These are phyloP conservation scores for Cornus florida DNA, from an alignment of 148 eudicot species.

Conservation along the genomic window DNA sequence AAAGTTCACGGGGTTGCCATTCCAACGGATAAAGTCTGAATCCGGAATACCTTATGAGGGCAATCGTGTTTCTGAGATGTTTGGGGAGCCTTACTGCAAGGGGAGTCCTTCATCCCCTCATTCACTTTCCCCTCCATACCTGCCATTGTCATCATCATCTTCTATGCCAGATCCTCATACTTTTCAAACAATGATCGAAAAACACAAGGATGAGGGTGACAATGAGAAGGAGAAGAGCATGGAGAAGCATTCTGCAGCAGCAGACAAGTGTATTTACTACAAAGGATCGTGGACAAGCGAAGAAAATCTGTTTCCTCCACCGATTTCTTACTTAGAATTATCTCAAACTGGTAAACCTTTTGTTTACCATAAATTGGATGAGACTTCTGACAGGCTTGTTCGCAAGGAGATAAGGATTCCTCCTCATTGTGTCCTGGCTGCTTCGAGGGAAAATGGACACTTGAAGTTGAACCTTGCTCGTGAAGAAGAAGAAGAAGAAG, in stretches of 20 bases:
- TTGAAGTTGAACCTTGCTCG: not conserved
- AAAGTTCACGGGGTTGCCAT: not conserved
- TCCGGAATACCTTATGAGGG: not conserved
- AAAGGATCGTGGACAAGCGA: not conserved
- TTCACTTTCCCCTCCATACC: not conserved
- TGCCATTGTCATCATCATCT: not conserved
- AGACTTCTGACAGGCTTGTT: not conserved
- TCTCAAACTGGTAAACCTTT: constrained; percentile 1
- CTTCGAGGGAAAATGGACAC: not conserved
- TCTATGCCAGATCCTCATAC: not conserved
- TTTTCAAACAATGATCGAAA: not conserved
- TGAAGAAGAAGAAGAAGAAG: not conserved
- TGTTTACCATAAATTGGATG: constrained; percentile 4
- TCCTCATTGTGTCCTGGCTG: not conserved
- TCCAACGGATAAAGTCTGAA: not conserved
- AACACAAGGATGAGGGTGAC: not conserved
- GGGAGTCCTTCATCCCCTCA: not conserved
- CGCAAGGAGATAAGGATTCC: constrained; percentile 5
- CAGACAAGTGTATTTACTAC: constrained; percentile 5
- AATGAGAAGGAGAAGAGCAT: not conserved
- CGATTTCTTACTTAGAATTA: constrained; percentile 4
- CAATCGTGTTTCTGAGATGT: constrained; percentile 1
- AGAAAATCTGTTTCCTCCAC: constrained; percentile 6
- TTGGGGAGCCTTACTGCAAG: constrained; percentile 7
- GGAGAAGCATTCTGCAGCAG: not conserved